phyloP scores from a whole-genome alignment of 257 asterid genomes.

The Thymus mandschuricus region DNA sequence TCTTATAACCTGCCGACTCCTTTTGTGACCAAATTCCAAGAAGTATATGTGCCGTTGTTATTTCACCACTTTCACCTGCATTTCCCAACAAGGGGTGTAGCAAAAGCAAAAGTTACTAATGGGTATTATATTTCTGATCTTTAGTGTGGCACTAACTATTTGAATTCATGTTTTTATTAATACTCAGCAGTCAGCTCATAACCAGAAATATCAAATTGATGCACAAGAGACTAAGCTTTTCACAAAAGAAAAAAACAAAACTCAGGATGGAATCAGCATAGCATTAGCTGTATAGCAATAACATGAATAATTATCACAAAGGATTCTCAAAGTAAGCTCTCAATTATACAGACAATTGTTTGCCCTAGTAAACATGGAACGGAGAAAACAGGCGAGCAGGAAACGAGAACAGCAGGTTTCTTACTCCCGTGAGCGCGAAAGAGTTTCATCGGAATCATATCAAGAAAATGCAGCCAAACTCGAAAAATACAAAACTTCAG shows the following conservation, averaged over 20 bases:
- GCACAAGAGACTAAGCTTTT: neutral
- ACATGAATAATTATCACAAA: constrained; percentile 8
- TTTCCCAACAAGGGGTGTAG: neutral
- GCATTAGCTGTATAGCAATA: constrained; percentile 20
- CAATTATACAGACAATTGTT: neutral
- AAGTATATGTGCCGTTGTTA: constrained; percentile 64
- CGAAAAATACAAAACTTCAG: neutral
- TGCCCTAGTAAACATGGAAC: neutral
- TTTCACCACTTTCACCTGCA: constrained; percentile 86
- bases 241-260: too few relatives aligned
- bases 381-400: neutral
- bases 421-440: neutral
- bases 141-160: neutral
- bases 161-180: neutral
- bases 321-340: constrained; percentile 1
- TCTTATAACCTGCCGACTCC: constrained; percentile 75
- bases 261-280: neutral
- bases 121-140: neutral
- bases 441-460: constrained; percentile 6
- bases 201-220: neutral
- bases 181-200: neutral
- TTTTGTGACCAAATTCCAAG: constrained; percentile 89
- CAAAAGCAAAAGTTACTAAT: constrained; percentile 3
- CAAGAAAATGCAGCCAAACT: constrained; percentile 21
- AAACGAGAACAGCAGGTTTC: neutral